These are phyloP conservation scores for Leccinum angustisporum DNA, from an alignment of 1,284 basidiomycete genomes.

Conservation along the genomic window DNA sequence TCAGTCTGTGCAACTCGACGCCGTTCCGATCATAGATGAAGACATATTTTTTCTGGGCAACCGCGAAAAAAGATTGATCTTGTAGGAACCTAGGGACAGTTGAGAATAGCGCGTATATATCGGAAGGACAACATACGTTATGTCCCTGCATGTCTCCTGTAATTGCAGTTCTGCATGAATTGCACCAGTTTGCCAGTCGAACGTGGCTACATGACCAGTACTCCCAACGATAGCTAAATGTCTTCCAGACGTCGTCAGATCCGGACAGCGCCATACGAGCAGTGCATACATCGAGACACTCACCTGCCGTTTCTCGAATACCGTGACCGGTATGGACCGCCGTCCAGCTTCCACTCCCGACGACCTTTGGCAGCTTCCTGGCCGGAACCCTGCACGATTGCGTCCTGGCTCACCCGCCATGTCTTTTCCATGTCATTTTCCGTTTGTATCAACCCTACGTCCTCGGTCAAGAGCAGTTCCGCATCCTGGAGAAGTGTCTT, in stretches of 20 bases:
- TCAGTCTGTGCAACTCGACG: slow-evolving; percentile 87
- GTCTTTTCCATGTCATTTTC: slow-evolving; percentile 85
- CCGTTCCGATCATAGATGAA: slow-evolving; percentile 97
- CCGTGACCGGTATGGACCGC: slow-evolving; percentile 81
- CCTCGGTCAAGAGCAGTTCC: slow-evolving; percentile 60
- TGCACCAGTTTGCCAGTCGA: slow-evolving; percentile 91
- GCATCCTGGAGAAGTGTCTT: slow-evolving; percentile 64
- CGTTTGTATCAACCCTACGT: slow-evolving; percentile 68
- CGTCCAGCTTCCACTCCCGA: slow-evolving; percentile 81
- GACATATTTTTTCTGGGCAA: slow-evolving; percentile 95
- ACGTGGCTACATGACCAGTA: slow-evolving; percentile 89
- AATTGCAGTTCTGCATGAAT: slow-evolving; percentile 89
- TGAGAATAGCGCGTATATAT: slow-evolving; percentile 10
- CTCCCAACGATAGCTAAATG: slow-evolving; percentile 83
- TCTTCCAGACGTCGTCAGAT: slow-evolving; percentile 39
- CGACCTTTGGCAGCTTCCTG: slow-evolving; percentile 73
- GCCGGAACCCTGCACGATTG: slow-evolving; percentile 72
- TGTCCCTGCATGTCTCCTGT: slow-evolving; percentile 86
- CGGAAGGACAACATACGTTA: slow-evolving; percentile 60
- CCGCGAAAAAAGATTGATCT: slow-evolving; percentile 90
- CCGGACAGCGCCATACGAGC: background rate
- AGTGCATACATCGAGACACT: slow-evolving; percentile 30
- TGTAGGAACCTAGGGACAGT: slow-evolving; percentile 73
- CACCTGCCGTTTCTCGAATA: slow-evolving; percentile 92
- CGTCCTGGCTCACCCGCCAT: slow-evolving; percentile 84